Percentiles rank a stretch among this genome's conserved stretches.
Evolutionary conservation across 768 basidiomycete species (phyloP).

Genomic region (Leccinum aurantiacum): DNA sequence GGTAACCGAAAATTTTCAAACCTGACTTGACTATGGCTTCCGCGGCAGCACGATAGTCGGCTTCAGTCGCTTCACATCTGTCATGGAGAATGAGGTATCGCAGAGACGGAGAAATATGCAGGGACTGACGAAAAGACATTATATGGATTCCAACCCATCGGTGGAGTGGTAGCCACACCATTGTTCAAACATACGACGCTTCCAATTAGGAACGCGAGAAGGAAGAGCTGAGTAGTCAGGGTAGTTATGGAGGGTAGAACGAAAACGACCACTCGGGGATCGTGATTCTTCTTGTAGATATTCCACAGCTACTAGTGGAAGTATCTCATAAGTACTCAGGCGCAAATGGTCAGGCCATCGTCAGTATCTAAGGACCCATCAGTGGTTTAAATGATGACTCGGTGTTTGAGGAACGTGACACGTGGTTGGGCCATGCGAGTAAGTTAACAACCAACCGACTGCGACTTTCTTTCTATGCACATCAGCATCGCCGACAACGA

Average conservation of each 20-base stretch:
- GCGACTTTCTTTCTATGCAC: too few relatives aligned
- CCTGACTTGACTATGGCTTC: slow-evolving; percentile 3
- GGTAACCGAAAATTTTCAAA: slow-evolving; percentile 8
- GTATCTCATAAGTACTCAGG: not conserved
- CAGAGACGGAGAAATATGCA: not conserved
- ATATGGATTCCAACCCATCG: slow-evolving; percentile 21
- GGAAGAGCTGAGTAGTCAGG: not conserved
- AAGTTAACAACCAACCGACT: slow-evolving; percentile 5
- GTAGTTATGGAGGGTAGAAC: not conserved
- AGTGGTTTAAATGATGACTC: not conserved
- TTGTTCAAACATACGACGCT: slow-evolving; percentile 3
- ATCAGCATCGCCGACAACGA: too few relatives aligned
- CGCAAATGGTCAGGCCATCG: not conserved
- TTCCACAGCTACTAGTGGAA: not conserved
- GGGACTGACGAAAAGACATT: slow-evolving; percentile 13
- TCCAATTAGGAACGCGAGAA: not conserved
- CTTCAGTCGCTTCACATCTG: slow-evolving; percentile 10
- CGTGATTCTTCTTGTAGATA: not conserved
- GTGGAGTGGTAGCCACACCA: slow-evolving; percentile 12
- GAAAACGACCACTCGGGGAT: not conserved
- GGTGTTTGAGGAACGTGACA: not conserved
- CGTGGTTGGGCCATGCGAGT: slow-evolving; percentile 26
- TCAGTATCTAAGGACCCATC: not conserved
- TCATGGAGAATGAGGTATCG: not conserved
- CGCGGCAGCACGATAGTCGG: slow-evolving; percentile 9